Evolutionary conservation across 441 rosid species (phyloP).

Genomic region (Manihot esculenta): DNA sequence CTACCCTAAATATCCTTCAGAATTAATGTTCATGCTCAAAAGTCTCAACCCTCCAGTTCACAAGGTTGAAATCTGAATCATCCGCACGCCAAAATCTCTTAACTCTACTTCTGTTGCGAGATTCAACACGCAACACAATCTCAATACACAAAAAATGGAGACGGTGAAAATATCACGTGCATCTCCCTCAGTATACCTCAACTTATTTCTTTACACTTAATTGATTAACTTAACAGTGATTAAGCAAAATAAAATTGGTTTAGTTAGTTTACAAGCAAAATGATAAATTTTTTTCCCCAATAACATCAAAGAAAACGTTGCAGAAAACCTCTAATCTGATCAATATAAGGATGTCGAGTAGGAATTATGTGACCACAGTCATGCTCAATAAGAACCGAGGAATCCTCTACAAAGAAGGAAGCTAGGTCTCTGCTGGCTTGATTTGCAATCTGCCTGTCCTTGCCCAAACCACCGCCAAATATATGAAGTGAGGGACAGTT

Average conservation of each 20-base stretch:
- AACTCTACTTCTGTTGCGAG: no score
- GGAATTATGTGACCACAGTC: constrained; percentile 89
- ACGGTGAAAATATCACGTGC: no score
- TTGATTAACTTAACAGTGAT: background rate
- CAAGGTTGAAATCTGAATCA: no score
- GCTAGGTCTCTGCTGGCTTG: constrained; percentile 63
- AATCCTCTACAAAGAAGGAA: constrained; percentile 50
- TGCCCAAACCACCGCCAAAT: constrained; percentile 61
- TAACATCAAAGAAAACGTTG: constrained; percentile 48
- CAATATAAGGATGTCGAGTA: constrained; percentile 65
- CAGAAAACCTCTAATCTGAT: constrained; percentile 65
- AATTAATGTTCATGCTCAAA: no score
- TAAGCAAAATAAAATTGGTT: background rate
- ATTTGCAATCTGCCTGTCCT: constrained; percentile 79
- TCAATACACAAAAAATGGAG: no score
- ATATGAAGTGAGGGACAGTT: constrained; percentile 87
- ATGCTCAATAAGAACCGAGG: constrained; percentile 62
- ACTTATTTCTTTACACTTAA: no score
- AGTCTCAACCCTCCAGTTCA: no score
- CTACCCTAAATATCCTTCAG: no score
- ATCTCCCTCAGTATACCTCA: no score
- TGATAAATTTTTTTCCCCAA: background rate
- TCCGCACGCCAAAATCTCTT: no score
- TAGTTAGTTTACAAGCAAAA: background rate
- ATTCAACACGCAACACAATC: no score